Base-by-base conservation (phyloP, 768 basidiomycete species). In the Hygrocybe punicea region DNA sequence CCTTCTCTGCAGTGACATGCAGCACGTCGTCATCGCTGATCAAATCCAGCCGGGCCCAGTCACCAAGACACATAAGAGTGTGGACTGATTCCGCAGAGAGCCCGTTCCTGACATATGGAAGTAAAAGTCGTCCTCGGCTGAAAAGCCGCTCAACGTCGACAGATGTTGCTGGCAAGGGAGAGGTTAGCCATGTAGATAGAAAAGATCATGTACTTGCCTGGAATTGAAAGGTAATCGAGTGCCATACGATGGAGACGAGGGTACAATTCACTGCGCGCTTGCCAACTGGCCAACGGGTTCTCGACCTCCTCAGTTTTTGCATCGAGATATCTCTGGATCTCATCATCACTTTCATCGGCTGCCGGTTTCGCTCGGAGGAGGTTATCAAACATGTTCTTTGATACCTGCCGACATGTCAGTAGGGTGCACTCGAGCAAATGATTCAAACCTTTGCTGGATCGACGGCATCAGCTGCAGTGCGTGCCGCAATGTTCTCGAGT, bases 181-280 rank as follows among this genome's bases (percentile, higher is more conserved):
- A 4, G 47, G 23, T 51, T 7, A 34, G 6, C 21, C 6, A 7
- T 37, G 11, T 14, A 33, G 50, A 51, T 51, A 6, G n/a, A 51
- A 14, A 16, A 10, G 14, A 51, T 51, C 7, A 14, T 2, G 7
- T 23, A 23, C 7, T 3, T 47, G 21, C 45, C 45, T 47, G 45
- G 45, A 19, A 47, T 47, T 5, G 45, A 7, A 23, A 69, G 58
- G 35, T 69, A 69, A 37, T 71, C 62, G 0, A 69, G 53, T 7
- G 65, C 71, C 72, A 73, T 71, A 0, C 58, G 52, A 14, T 62
- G 60, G 6, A 69, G 62, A 6, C 48, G 44, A 7, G 67, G 65
- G 45, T 63, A 69, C 16, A 42, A 13, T 2, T 24, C 36, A 6
- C 56, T 47, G 14, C 50, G 51, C 25, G 60, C 51, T 21, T 51